Evolutionary conservation across 2,329 filamentous ascomycete species (phyloP).

Genomic region (Phoma sp.): DNA sequence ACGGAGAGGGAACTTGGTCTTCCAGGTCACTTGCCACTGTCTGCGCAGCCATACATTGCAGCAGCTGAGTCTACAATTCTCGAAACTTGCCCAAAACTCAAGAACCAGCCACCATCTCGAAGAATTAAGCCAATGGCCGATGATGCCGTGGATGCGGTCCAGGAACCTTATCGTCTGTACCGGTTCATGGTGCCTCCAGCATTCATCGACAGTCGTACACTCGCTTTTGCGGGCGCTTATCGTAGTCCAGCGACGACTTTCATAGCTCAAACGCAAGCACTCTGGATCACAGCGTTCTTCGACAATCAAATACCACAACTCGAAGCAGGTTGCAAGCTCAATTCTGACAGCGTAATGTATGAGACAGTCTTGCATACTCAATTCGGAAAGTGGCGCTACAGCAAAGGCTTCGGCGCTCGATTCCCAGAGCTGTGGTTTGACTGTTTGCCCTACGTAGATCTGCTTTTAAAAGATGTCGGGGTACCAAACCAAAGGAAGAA

Average conservation of each 20-base stretch:
- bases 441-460: constrained; percentile 38
- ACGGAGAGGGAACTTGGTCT: constrained; percentile 33
- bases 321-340: neutral
- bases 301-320: constrained; percentile 51
- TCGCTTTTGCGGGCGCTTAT: constrained; percentile 52
- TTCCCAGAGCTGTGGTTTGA: constrained; percentile 43
- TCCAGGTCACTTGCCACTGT: constrained; percentile 22
- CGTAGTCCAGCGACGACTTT: constrained; percentile 46
- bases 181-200: constrained; percentile 52
- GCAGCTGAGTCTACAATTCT: constrained; percentile 61
- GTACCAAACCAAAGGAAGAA: constrained; percentile 30
- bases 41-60: constrained; percentile 15
- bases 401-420: constrained; percentile 34
- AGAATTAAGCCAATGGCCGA: constrained; percentile 15
- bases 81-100: constrained; percentile 59
- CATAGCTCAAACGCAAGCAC: constrained; percentile 47
- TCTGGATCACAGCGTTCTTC: constrained; percentile 68
- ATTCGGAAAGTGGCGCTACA: constrained; percentile 41
- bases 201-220: constrained; percentile 39
- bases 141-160: constrained; percentile 2
- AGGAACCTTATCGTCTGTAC: constrained; percentile 52
- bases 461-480: constrained; percentile 37
- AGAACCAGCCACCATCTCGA: constrained; percentile 54
- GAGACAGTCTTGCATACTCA: constrained; percentile 41
- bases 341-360: constrained; percentile 22